These are phyloP conservation scores for Xylaria longipes DNA, from an alignment of 495 filamentous ascomycete genomes.

Conservation along the genomic window DNA sequence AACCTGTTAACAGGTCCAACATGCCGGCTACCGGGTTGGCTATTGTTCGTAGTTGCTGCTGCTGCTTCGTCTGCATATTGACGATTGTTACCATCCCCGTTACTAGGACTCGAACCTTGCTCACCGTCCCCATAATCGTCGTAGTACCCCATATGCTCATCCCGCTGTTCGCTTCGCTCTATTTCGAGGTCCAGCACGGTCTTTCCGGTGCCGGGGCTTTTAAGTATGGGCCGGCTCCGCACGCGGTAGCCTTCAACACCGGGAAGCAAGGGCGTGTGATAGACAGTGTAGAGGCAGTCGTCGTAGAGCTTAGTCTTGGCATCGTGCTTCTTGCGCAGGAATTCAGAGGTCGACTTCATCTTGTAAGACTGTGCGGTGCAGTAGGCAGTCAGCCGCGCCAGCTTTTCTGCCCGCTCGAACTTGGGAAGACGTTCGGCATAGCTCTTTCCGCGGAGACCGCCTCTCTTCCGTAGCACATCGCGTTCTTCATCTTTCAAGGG, in stretches of 20 bases:
- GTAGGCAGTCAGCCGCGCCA: conserved; percentile 91
- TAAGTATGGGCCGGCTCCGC: conserved; percentile 86
- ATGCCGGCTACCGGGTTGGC: conserved; percentile 37
- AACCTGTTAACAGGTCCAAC: conserved; percentile 55
- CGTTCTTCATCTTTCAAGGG: conserved; percentile 82
- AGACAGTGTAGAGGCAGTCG: conserved; percentile 95
- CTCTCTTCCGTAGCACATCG: conserved; percentile 67
- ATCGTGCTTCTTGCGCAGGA: conserved; percentile 87
- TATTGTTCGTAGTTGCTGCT: conserved; percentile 33
- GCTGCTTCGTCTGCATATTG: conserved; percentile 26
- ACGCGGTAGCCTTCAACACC: conserved; percentile 86
- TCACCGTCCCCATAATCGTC: conserved; percentile 48
- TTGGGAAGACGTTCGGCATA: conserved; percentile 96
- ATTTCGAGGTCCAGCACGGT: conserved; percentile 94
- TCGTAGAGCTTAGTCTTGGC: conserved; percentile 98
- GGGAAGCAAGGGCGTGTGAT: conserved; percentile 86
- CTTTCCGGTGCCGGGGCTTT: conserved; percentile 86
- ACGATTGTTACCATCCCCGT: conserved; percentile 23
- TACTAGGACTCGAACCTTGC: conserved; percentile 29
- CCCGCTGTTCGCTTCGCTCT: conserved; percentile 86
- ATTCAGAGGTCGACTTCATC: conserved; percentile 82
- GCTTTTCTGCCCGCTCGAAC: conserved; percentile 80
- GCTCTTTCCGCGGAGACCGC: conserved; percentile 77
- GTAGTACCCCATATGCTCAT: conserved; percentile 86
- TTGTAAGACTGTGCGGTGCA: conserved; percentile 94